These are phyloP conservation scores for Paraconiothyrium sp. DNA, from an alignment of 2,329 filamentous ascomycete species.

Conservation along the genomic window DNA sequence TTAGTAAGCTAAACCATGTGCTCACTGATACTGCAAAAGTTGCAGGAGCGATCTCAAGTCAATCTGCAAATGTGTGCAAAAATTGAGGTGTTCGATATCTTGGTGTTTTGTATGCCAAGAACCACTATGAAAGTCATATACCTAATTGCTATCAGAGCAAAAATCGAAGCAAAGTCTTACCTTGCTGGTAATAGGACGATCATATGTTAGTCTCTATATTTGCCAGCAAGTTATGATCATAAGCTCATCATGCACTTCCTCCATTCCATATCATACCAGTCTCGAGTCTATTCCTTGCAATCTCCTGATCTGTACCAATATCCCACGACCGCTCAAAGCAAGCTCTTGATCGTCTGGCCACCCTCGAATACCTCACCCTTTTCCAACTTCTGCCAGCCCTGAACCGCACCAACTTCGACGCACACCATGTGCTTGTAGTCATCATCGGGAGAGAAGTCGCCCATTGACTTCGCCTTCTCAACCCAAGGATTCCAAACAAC, in stretches of 20 bases:
- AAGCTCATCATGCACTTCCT: constrained; percentile 10
- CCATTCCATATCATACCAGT: not conserved
- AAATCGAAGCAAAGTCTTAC: not conserved
- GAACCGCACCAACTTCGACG: constrained; percentile 87
- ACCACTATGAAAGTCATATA: not conserved
- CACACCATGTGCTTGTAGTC: constrained; percentile 95
- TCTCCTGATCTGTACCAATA: not conserved
- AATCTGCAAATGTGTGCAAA: not conserved
- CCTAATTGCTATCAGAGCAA: not conserved
- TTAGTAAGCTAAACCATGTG: constrained; percentile 1
- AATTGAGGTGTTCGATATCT: not conserved
- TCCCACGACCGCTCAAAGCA: constrained; percentile 34
- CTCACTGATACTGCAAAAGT: not conserved
- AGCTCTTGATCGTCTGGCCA: constrained; percentile 65
- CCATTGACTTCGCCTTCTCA: constrained; percentile 82
- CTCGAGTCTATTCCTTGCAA: constrained; percentile 7
- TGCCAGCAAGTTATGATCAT: constrained; percentile 5
- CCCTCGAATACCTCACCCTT: constrained; percentile 76
- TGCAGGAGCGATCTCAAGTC: not conserved
- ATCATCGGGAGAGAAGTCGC: constrained; percentile 87
- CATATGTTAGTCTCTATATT: constrained; percentile 4
- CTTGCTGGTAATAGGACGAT: not conserved
- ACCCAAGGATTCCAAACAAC: constrained; percentile 98
- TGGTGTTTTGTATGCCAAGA: not conserved
- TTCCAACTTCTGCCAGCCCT: constrained; percentile 84